Conservation (phyloP, 176 grass and related monocot genomes). For the Coix lacrymajobi region DNA sequence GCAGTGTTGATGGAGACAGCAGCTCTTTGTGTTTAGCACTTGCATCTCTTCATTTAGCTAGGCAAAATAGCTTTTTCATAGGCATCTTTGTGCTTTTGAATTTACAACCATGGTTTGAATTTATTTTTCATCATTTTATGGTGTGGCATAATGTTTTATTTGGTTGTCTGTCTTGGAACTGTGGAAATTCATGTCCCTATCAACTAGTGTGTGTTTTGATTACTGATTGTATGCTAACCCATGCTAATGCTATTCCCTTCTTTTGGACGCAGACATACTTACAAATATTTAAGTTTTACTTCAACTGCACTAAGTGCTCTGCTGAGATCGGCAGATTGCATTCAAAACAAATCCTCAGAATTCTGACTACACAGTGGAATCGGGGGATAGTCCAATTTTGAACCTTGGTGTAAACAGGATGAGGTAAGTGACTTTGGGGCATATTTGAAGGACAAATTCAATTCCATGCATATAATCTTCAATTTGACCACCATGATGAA, state of each 20-base stretch:
- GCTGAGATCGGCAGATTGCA: constrained; percentile 65
- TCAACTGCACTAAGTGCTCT: constrained; percentile 73
- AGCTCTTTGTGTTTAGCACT: neutral
- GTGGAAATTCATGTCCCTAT: neutral
- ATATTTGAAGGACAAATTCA: neutral
- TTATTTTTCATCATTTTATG: neutral
- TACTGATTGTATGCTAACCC: constrained; percentile 11
- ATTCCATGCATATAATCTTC: constrained; percentile 14
- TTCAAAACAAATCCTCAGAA: constrained; percentile 84
- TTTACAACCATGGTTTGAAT: constrained; percentile 1
- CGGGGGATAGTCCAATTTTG: constrained; percentile 58
- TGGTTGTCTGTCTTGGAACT: constrained; percentile 15
- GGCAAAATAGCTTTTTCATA: neutral
- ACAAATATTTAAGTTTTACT: constrained; percentile 72
- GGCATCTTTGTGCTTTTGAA: neutral
- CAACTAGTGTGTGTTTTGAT: neutral
- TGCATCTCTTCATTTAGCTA: neutral
- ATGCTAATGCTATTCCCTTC: neutral
- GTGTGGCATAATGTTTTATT: neutral
- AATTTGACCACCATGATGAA: neutral
- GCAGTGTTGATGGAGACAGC: neutral
- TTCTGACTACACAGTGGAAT: constrained; percentile 70
- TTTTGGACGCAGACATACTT: constrained; percentile 48
- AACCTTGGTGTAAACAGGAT: constrained; percentile 61
- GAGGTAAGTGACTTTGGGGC: constrained; percentile 24